A percentile compares a stretch with the other conserved stretches of the same genome.
Conservation (phyloP, 306 rosid genomes). For the Alnus rubra region DNA sequence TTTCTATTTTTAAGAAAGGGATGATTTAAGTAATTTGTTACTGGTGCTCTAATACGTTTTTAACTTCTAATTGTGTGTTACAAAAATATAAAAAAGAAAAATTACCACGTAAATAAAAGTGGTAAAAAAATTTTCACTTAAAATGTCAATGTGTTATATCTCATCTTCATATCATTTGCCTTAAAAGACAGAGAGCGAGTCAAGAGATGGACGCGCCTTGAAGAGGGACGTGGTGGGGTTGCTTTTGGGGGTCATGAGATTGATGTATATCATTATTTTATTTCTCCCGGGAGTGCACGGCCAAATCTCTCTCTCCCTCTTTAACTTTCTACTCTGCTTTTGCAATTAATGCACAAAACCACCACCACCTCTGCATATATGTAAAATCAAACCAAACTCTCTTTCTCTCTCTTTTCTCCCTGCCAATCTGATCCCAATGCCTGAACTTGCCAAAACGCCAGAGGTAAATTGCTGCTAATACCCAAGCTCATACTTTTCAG, state of each 20-base stretch:
- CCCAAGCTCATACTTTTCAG: not conserved
- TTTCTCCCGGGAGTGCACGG: constrained; percentile 19
- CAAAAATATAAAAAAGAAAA: too few relatives aligned
- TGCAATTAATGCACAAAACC: constrained; percentile 61
- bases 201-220: constrained; percentile 22
- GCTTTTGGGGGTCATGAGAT: not conserved
- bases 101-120: too few relatives aligned
- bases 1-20: too few relatives aligned
- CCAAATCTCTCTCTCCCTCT: not conserved
- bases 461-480: constrained; percentile 30
- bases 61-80: too few relatives aligned
- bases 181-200: not conserved
- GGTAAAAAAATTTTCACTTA: too few relatives aligned
- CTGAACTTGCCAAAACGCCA: not conserved
- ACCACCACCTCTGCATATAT: constrained; percentile 18
- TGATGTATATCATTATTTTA: constrained; percentile 11
- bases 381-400: not conserved
- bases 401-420: constrained; percentile 2
- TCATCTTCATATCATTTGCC: too few relatives aligned
- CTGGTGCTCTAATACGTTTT: too few relatives aligned
- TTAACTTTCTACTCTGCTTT: constrained; percentile 35
- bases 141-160: too few relatives aligned
- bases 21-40: too few relatives aligned
- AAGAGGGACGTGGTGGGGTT: constrained; percentile 7
- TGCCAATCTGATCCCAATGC: constrained; percentile 18